Base-by-base conservation (phyloP, 2,329 filamentous ascomycete species). In the Albifimbria verrucaria region DNA sequence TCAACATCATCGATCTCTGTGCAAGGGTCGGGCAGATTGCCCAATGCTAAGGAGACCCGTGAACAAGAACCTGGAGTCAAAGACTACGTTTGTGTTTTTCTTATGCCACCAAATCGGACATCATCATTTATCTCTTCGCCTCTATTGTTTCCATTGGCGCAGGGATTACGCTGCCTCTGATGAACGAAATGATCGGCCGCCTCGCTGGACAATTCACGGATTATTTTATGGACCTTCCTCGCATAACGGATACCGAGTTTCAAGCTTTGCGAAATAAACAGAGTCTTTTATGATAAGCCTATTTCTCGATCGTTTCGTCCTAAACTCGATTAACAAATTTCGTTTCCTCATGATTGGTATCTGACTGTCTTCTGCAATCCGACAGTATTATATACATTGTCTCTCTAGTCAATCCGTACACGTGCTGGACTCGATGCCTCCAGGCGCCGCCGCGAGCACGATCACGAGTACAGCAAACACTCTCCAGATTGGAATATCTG, bases 401-500 rank as follows among this genome's bases (percentile, higher is more conserved):
- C 69, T 81, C 3, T 79, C 83, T 55, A 62, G 71, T 1, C 79
- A 80, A 50, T 74, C 78, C 0, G 72, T 82, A 39, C 74, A 73
- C 52, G 72, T 69, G 3, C 69, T 83, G 23, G 80, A 80, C 53
- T 72, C 75, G 5, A 70, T 81, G 43, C 77, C 78, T 2, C 61
- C 76, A 0, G 80, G 80, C 2, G 74, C 77, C 5, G 75, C 80
- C 11, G 75, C 77, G 0, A 78, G 76, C 12, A 74, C 77, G 1
- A 81, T 83, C 58, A 82, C 79, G 0, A 72, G 75, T 0, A 76
- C 77, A 0, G 75, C 79, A 4, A 82, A 82, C 52, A 76, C 75
- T 0, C 71, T 83, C 15, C 80, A 83, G 50, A 66, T 79, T 15
- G 79, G 78, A 15, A 76, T 83, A 12, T 81, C 79, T 0, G 79